phyloP scores from a whole-genome alignment of 2,329 filamentous ascomycete species.

The Fusarium pseudograminearum region DNA sequence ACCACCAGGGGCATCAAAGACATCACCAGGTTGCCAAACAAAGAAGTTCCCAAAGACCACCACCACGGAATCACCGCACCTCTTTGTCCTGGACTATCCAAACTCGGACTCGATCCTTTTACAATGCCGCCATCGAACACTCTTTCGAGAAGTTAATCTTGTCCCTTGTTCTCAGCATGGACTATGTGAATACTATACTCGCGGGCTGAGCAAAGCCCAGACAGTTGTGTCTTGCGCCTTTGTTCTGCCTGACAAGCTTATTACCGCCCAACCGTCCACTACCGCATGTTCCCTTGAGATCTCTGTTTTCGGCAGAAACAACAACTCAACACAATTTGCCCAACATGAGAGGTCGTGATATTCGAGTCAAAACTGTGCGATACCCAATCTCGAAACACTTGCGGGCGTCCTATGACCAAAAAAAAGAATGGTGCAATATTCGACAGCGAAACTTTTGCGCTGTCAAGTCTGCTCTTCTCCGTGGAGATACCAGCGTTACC shows the following conservation, averaged over 20 bases:
- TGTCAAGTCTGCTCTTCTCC: conserved; percentile 37
- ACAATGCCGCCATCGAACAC: conserved; percentile 28
- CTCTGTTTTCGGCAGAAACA: conserved; percentile 1
- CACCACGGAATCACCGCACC: conserved; percentile 16
- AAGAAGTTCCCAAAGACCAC: conserved; percentile 30
- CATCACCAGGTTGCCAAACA: conserved; percentile 24
- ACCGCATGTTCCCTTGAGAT: not conserved
- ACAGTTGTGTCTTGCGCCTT: conserved; percentile 23
- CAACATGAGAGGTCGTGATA: conserved; percentile 23
- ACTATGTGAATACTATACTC: conserved; percentile 3
- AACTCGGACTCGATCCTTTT: conserved; percentile 17
- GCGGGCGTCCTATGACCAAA: not conserved
- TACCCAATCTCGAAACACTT: not conserved
- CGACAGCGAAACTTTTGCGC: conserved; percentile 20
- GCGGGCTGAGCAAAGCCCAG: not conserved
- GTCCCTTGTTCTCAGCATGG: conserved; percentile 5
- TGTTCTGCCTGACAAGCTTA: conserved; percentile 40
- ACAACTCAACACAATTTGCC: conserved; percentile 2
- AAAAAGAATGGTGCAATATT: not conserved
- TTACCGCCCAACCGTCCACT: conserved; percentile 31
- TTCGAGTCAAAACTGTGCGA: not conserved
- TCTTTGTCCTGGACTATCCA: conserved; percentile 30
- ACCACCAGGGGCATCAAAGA: not conserved
- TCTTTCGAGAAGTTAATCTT: conserved; percentile 10
- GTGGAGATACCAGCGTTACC: conserved; percentile 33